Conservation (phyloP, 208 protist genomes). For the Leishmania braziliensis region DNA sequence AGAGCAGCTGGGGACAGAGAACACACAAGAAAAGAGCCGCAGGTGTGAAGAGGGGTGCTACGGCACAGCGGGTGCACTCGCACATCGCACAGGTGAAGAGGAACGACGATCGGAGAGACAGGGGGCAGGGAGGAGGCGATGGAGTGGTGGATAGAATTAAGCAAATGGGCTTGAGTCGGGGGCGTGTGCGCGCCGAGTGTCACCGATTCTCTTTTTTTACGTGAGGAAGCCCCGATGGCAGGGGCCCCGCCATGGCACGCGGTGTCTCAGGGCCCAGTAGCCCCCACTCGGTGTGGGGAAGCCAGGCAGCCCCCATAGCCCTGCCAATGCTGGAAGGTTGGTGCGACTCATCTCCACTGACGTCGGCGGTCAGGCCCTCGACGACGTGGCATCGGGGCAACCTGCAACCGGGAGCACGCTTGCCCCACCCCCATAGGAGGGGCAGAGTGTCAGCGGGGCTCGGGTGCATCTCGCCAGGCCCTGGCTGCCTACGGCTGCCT, state of each 20-base stretch:
- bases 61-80: not conserved
- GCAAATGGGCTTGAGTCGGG: not conserved
- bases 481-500: not conserved
- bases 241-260: not conserved
- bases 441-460: not conserved
- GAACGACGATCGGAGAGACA: not conserved
- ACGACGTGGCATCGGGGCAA: not conserved
- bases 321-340: not conserved
- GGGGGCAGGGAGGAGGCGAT: not conserved
- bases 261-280: not conserved
- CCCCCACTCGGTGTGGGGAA: not conserved
- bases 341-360: not conserved
- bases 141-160: not conserved
- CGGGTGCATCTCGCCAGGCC: not conserved
- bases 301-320: not conserved
- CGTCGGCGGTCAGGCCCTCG: not conserved
- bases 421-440: not conserved
- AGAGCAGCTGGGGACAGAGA: not conserved
- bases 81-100: not conserved
- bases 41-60: not conserved
- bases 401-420: not conserved
- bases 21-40: not conserved
- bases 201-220: not conserved
- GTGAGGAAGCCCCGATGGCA: not conserved
- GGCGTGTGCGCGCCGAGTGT: not conserved